These are phyloP conservation scores for Umbelopsis ramanniana DNA, from an alignment of 192 early-diverging fungal species.

Conservation along the genomic window DNA sequence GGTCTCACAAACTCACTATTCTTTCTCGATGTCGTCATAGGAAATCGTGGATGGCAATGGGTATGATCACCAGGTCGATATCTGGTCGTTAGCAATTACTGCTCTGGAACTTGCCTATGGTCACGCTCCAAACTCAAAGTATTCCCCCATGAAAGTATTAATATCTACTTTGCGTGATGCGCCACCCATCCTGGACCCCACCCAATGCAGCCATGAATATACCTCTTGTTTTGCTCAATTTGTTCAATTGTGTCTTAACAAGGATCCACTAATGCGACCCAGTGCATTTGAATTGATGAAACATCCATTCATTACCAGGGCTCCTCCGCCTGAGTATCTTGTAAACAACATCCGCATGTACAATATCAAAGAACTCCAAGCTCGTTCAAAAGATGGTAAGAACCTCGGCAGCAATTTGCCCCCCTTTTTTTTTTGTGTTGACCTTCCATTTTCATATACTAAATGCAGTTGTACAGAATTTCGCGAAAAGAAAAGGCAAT, in stretches of 20 bases:
- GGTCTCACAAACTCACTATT: neutral
- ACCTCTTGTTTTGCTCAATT: conserved; percentile 9
- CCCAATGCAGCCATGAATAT: conserved; percentile 14
- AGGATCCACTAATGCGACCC: conserved; percentile 10
- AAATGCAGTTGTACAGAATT: neutral
- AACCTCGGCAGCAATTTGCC: no score
- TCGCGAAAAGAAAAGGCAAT: conserved; percentile 1
- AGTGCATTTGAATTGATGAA: conserved; percentile 12
- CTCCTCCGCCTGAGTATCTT: neutral
- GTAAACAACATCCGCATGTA: neutral
- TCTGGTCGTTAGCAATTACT: conserved; percentile 52
- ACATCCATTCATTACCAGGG: conserved; percentile 16
- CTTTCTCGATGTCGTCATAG: neutral
- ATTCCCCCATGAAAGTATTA: conserved; percentile 30
- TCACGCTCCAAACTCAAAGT: conserved; percentile 36
- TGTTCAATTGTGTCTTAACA: conserved; percentile 10
- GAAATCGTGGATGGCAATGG: conserved; percentile 16
- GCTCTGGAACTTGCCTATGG: conserved; percentile 46
- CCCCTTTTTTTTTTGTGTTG: no score
- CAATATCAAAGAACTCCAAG: conserved; percentile 11
- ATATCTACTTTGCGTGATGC: conserved; percentile 26
- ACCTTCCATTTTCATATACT: no score
- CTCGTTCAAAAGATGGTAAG: conserved; percentile 11
- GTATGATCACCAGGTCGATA: conserved; percentile 53
- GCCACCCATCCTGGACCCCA: neutral